These are phyloP conservation scores for Lachnellula occidentalis DNA, from an alignment of 2,329 filamentous ascomycete species.

Conservation along the genomic window DNA sequence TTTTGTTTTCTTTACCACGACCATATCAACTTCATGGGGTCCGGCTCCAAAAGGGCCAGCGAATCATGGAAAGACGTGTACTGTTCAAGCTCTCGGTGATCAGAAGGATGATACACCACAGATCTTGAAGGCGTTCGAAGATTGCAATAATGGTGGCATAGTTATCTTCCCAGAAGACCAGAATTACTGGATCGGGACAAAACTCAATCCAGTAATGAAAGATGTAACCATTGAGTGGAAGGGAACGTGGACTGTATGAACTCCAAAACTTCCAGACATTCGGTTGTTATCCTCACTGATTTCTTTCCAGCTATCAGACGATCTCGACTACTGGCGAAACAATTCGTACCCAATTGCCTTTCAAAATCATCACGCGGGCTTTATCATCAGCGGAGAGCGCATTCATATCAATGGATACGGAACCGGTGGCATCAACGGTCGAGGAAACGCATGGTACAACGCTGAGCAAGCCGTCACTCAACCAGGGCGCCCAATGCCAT, in stretches of 20 bases:
- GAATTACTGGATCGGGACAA: slow-evolving; percentile 45
- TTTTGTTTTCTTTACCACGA: neutral
- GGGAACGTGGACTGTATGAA: slow-evolving; percentile 43
- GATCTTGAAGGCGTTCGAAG: slow-evolving; percentile 44
- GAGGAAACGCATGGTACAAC: slow-evolving; percentile 50
- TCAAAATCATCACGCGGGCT: slow-evolving; percentile 50
- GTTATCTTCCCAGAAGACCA: slow-evolving; percentile 46
- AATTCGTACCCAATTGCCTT: slow-evolving; percentile 48
- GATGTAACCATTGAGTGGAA: slow-evolving; percentile 48
- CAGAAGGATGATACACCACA: slow-evolving; percentile 46
- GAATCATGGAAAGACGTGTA: slow-evolving; percentile 29
- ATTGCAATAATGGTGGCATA: slow-evolving; percentile 43
- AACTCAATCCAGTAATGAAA: slow-evolving; percentile 43
- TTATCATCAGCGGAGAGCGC: slow-evolving; percentile 43
- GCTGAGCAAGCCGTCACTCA: slow-evolving; percentile 41
- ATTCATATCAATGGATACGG: slow-evolving; percentile 47
- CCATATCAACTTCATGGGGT: neutral
- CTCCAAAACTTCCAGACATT: neutral
- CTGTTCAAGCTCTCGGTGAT: slow-evolving; percentile 35
- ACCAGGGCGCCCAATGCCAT: slow-evolving; percentile 50
- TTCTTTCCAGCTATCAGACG: slow-evolving; percentile 37
- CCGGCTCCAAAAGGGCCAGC: slow-evolving; percentile 1
- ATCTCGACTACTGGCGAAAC: slow-evolving; percentile 50
- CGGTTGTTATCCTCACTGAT: neutral
- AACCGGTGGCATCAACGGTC: slow-evolving; percentile 49